phyloP scores from a whole-genome alignment of 208 protist genomes.

The Leishmania lainsoni region DNA sequence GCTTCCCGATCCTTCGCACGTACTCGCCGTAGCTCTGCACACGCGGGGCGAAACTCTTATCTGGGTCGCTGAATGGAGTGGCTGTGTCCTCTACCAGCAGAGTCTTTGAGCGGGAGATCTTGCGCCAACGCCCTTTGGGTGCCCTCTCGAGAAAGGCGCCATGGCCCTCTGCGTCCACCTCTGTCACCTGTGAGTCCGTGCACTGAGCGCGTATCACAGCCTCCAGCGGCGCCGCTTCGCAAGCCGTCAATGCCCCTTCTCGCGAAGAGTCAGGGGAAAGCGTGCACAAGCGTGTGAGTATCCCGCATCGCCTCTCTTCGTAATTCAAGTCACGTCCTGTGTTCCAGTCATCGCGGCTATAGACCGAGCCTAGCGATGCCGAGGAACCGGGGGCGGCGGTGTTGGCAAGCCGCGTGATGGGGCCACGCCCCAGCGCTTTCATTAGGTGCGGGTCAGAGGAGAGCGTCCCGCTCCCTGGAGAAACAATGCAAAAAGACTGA shows the following conservation, averaged over 20 bases:
- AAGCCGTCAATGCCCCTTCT: neutral
- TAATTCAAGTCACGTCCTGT: conserved; percentile 46
- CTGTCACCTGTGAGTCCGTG: conserved; percentile 79
- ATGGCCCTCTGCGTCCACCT: conserved; percentile 41
- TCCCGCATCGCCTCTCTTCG: conserved; percentile 63
- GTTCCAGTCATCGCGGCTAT: conserved; percentile 57
- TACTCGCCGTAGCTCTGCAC: conserved; percentile 84
- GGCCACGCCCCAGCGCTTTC: conserved; percentile 40
- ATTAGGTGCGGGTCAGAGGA: conserved; percentile 6
- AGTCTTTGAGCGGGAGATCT: conserved; percentile 66
- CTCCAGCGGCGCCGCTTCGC: neutral
- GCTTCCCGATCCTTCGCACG: conserved; percentile 48
- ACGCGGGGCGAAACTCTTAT: conserved; percentile 61
- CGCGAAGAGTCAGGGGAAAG: conserved; percentile 5
- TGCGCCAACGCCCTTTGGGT: conserved; percentile 76
- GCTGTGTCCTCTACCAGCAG: conserved; percentile 68
- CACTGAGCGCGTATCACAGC: conserved; percentile 73
- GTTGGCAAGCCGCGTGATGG: conserved; percentile 35
- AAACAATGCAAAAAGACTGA: neutral
- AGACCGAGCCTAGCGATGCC: conserved; percentile 14
- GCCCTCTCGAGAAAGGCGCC: conserved; percentile 48
- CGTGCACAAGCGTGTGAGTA: conserved; percentile 37
- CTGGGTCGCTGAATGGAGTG: conserved; percentile 63
- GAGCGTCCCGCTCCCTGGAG: no score
- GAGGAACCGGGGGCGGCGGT: neutral